Conservation (phyloP, 441 rosid genomes). For the Raphanus hybrid region DNA sequence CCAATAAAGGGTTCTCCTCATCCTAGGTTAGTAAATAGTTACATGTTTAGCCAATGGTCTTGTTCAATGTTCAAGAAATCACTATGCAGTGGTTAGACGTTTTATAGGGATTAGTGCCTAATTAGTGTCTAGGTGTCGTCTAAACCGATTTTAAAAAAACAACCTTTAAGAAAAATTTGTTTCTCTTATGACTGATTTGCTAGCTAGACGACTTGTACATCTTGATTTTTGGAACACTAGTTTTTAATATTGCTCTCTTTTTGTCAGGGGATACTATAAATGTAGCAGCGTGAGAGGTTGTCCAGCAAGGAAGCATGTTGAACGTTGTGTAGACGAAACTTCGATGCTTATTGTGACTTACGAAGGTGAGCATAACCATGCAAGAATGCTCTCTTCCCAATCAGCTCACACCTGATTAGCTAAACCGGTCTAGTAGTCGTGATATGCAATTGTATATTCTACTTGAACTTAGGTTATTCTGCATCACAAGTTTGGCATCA, state of each 20-base stretch:
- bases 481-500: conserved; percentile 20
- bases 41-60: background rate
- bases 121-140: too few species aligned
- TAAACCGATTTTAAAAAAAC: too few species aligned
- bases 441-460: conserved; percentile 21
- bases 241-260: background rate
- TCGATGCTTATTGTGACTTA: conserved; percentile 76
- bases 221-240: background rate
- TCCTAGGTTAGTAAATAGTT: conserved; percentile 44
- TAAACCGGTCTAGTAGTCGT: conserved; percentile 6
- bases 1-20: conserved; percentile 58
- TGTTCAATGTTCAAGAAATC: background rate
- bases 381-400: conserved; percentile 46
- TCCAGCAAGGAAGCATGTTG: conserved; percentile 86
- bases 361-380: conserved; percentile 85
- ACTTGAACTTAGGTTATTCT: background rate
- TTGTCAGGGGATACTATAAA: conserved; percentile 85
- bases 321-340: conserved; percentile 74
- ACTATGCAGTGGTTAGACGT: too few species aligned
- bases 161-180: too few species aligned
- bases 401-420: conserved; percentile 47
- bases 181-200: too few species aligned
- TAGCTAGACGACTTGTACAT: too few species aligned
- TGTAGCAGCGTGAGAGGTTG: conserved; percentile 91
- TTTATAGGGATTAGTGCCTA: too few species aligned